A percentile compares a stretch with the other conserved stretches of the same genome.
Conservation (phyloP, 371 early-diverging fungal genomes). For the Phascolomyces articulosus region DNA sequence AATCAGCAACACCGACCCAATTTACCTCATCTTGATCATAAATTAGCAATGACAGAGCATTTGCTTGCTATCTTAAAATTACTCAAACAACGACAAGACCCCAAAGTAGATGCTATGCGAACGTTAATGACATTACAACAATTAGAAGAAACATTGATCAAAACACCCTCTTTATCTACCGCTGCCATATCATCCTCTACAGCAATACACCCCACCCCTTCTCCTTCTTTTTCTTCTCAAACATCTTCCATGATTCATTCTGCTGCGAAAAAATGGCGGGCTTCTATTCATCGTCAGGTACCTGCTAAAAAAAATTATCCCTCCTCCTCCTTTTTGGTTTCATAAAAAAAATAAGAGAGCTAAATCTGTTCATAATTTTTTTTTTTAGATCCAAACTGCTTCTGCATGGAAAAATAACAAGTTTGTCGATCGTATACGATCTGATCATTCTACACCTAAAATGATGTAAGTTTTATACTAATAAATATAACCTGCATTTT, state of each 20-base stretch:
- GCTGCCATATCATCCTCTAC: neutral
- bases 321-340: too few species aligned
- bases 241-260: too few species aligned
- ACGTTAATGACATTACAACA: neutral
- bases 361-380: neutral
- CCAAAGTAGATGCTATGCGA: neutral
- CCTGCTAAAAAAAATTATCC: neutral
- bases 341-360: too few species aligned
- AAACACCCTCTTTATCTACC: neutral
- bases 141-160: neutral
- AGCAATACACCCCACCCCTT: too few species aligned
- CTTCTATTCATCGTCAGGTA: neutral
- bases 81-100: neutral
- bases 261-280: constrained; percentile 2
- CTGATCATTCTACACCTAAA: neutral
- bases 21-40: constrained; percentile 3
- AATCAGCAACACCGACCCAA: neutral
- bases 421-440: constrained; percentile 1
- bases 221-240: too few species aligned
- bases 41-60: constrained; percentile 8
- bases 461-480: neutral
- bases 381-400: neutral
- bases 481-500: neutral
- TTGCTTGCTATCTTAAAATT: neutral
- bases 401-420: constrained; percentile 5